These are phyloP conservation scores for Ogataea methylovora DNA, from an alignment of 805 yeast species.

Conservation along the genomic window DNA sequence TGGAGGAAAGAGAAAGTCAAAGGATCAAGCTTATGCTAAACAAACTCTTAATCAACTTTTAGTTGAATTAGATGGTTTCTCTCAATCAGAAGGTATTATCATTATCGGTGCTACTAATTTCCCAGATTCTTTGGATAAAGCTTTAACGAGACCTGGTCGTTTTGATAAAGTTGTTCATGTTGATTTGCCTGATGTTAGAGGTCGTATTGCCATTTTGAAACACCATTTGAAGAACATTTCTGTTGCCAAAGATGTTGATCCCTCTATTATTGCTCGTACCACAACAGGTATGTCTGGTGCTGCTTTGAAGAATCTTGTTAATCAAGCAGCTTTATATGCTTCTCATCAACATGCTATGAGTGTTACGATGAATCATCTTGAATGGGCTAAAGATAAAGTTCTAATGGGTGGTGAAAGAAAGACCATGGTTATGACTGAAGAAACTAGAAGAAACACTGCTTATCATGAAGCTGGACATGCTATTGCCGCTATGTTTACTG, in stretches of 20 bases:
- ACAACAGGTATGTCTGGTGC: constrained; percentile 99
- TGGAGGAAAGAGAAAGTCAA: constrained; percentile 96
- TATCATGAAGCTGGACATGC: constrained; percentile 99
- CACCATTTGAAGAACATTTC: constrained; percentile 92
- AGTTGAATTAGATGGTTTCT: constrained; percentile 93
- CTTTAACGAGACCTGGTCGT: constrained; percentile 96
- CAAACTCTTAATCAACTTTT: constrained; percentile 94
- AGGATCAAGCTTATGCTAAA: constrained; percentile 96
- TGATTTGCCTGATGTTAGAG: constrained; percentile 96
- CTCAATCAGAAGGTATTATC: constrained; percentile 87
- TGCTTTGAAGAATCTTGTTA: constrained; percentile 88
- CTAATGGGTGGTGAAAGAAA: constrained; percentile 97
- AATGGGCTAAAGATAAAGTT: constrained; percentile 99
- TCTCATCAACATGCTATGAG: constrained; percentile 86
- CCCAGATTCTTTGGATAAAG: constrained; percentile 95
- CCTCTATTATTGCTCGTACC: constrained; percentile 87
- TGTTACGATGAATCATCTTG: constrained; percentile 87
- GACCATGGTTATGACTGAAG: constrained; percentile 97
- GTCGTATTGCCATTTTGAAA: constrained; percentile 84
- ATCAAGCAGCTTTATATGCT: constrained; percentile 97
- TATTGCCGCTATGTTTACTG: constrained; percentile 90
- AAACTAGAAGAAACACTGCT: constrained; percentile 87
- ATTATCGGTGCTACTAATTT: constrained; percentile 98
- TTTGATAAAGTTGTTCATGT: constrained; percentile 94
- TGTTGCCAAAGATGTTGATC: constrained; percentile 76